These are phyloP conservation scores for Talaromyces funiculosus DNA, from an alignment of 2,329 filamentous ascomycete genomes.

Conservation along the genomic window DNA sequence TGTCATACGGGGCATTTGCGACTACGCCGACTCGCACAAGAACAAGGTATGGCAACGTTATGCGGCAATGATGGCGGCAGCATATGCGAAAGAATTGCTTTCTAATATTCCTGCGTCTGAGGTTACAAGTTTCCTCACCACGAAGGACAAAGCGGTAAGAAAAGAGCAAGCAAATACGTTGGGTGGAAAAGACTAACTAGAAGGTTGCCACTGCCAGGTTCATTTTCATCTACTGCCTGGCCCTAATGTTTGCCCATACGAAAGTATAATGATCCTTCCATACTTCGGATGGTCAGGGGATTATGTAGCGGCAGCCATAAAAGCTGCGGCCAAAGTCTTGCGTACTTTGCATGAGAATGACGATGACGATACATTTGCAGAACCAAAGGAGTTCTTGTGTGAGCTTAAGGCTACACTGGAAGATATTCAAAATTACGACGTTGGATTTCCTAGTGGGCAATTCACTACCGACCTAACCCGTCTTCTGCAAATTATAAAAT, in stretches of 20 bases:
- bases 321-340: neutral
- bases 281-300: neutral
- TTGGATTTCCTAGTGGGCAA: neutral
- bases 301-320: neutral
- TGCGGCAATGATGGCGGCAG: conserved; percentile 10
- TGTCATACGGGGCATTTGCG: conserved; percentile 18
- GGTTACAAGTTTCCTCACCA: neutral
- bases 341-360: neutral
- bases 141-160: neutral
- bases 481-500: neutral
- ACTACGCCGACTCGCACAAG: conserved; percentile 19
- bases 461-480: neutral
- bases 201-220: neutral
- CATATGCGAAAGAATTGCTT: conserved; percentile 8
- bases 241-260: neutral
- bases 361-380: neutral
- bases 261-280: neutral
- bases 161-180: neutral
- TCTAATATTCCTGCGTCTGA: neutral
- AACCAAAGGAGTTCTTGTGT: neutral
- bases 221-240: neutral
- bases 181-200: neutral
- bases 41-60: conserved; percentile 22
- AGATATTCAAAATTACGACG: neutral
- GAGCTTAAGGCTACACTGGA: neutral